Evolutionary conservation across 192 early-diverging fungal species (phyloP).

Genomic region (Linnemannia exigua): DNA sequence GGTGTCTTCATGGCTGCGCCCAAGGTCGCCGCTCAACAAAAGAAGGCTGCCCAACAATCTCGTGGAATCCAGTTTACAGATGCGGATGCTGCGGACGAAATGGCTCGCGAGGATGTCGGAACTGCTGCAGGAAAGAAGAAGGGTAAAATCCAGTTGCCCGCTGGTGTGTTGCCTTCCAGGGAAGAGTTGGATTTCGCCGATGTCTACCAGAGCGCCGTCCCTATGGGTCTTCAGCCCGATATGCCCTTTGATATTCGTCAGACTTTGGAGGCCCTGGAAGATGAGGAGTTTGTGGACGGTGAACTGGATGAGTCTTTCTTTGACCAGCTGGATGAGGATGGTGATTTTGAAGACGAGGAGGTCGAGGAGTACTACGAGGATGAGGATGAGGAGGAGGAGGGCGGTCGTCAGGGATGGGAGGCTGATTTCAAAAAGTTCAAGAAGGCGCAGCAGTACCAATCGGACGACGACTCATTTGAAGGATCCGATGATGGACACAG

Average conservation of each 20-base stretch:
- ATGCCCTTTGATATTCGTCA: conserved; percentile 89
- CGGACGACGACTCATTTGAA: conserved; percentile 59
- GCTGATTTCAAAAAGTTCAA: conserved; percentile 71
- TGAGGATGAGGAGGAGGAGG: conserved; percentile 62
- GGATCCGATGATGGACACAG: conserved; percentile 63
- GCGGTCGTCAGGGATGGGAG: conserved; percentile 66
- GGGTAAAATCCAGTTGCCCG: conserved; percentile 70
- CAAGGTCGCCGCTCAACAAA: conserved; percentile 66
- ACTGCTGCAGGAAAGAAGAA: conserved; percentile 36
- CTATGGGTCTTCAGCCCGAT: conserved; percentile 75
- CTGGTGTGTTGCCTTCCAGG: conserved; percentile 80
- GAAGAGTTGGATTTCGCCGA: conserved; percentile 80
- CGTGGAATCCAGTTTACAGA: conserved; percentile 51
- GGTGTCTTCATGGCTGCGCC: conserved; percentile 86
- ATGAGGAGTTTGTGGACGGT: conserved; percentile 89
- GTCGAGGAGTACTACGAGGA: conserved; percentile 72
- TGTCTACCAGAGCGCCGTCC: conserved; percentile 76
- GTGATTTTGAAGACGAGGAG: conserved; percentile 62
- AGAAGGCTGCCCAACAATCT: conserved; percentile 53
- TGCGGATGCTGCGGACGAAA: conserved; percentile 46
- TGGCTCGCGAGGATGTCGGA: conserved; percentile 14
- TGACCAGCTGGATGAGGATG: conserved; percentile 79
- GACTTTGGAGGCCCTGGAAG: conserved; percentile 93
- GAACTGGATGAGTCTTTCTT: conserved; percentile 89
- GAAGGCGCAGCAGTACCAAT: conserved; percentile 46